These are phyloP conservation scores for Septoria petroselini DNA, from an alignment of 2,329 filamentous ascomycete species.

Conservation along the genomic window DNA sequence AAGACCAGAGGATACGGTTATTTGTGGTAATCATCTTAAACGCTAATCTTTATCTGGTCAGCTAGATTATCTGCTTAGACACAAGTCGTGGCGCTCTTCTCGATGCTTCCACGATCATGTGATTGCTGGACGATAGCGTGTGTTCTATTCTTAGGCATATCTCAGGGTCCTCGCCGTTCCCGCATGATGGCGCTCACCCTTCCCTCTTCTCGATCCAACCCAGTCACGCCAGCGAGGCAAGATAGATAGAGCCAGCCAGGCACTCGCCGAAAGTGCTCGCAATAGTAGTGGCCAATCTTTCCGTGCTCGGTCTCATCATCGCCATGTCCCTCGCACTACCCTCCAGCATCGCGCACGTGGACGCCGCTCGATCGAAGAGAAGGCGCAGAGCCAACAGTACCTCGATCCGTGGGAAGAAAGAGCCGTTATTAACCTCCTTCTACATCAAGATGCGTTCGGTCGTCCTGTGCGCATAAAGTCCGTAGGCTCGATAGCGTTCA, in stretches of 20 bases:
- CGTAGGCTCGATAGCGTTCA: slow-evolving; percentile 19
- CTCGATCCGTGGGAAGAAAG: slow-evolving; percentile 21
- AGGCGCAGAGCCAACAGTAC: slow-evolving; percentile 22
- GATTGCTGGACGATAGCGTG: not conserved
- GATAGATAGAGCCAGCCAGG: slow-evolving; percentile 9
- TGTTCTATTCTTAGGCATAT: slow-evolving; percentile 5
- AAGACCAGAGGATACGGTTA: too few species aligned
- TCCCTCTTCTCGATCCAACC: slow-evolving; percentile 2
- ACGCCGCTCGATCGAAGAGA: slow-evolving; percentile 19
- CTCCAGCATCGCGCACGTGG: slow-evolving; percentile 23
- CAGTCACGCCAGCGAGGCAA: not conserved
- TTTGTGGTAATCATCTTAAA: too few species aligned
- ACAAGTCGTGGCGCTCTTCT: slow-evolving; percentile 2
- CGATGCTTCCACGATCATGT: slow-evolving; percentile 10
- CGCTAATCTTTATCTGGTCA: too few species aligned
- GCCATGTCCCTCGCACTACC: slow-evolving; percentile 21
- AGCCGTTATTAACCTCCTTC: slow-evolving; percentile 18
- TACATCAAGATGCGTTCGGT: slow-evolving; percentile 17
- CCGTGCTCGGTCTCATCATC: slow-evolving; percentile 5
- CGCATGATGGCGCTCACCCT: not conserved
- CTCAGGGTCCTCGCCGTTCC: slow-evolving; percentile 5
- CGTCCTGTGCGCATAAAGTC: slow-evolving; percentile 22
- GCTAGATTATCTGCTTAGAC: too few species aligned
- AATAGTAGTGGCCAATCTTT: slow-evolving; percentile 3
- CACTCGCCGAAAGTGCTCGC: slow-evolving; percentile 9